Conservation (phyloP, 805 yeast species). For the Wickerhamomyces subpelliculosus region DNA sequence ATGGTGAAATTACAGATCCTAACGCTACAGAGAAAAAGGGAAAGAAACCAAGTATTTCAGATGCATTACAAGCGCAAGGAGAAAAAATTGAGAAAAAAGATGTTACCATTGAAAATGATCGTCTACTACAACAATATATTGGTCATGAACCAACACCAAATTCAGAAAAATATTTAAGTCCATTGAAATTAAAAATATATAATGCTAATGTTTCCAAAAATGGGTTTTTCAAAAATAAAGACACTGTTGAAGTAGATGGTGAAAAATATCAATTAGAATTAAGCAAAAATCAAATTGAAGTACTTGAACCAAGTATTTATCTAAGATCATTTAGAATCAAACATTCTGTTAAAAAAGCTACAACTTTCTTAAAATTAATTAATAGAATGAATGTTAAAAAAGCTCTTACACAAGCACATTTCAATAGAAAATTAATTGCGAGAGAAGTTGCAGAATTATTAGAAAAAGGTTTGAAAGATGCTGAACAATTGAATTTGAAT, state of each 20-base stretch:
- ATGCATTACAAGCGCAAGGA: background rate
- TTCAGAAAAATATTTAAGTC: constrained; percentile 51
- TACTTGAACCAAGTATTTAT: constrained; percentile 84
- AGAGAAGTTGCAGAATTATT: constrained; percentile 73
- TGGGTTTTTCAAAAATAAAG: constrained; percentile 61
- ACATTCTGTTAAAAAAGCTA: constrained; percentile 85
- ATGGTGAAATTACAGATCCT: background rate
- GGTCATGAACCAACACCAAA: constrained; percentile 47
- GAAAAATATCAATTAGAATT: constrained; percentile 49
- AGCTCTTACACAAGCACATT: constrained; percentile 91
- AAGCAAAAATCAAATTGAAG: constrained; percentile 58
- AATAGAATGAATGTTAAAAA: constrained; percentile 62
- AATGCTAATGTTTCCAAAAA: constrained; percentile 49
- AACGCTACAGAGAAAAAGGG: background rate
- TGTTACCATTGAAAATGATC: constrained; percentile 28
- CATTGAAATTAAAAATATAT: constrained; percentile 64
- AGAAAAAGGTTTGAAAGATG: constrained; percentile 65
- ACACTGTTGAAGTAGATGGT: constrained; percentile 44
- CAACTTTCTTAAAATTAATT: constrained; percentile 68
- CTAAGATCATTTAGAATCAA: constrained; percentile 75
- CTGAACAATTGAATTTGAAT: constrained; percentile 49
- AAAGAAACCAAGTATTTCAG: background rate
- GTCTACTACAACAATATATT: constrained; percentile 39
- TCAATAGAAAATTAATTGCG: constrained; percentile 72
- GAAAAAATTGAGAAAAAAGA: constrained; percentile 11